Evolutionary conservation across 176 grass and related monocot species (phyloP), one percentile per base, ranked within the genome.

Genomic region (Dactylis glomerata): DNA sequence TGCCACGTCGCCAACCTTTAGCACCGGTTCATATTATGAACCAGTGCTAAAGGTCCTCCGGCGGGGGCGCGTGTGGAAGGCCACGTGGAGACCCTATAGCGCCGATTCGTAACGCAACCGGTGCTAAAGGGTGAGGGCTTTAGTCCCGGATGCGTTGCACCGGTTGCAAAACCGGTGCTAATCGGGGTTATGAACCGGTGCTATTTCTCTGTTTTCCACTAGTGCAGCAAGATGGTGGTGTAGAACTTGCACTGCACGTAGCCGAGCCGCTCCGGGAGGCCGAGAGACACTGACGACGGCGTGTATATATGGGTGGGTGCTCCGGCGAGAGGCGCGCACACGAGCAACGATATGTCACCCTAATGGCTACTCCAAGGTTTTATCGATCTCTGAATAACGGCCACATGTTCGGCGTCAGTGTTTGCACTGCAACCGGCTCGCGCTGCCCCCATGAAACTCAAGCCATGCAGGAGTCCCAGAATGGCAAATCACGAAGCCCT

Each of bases 231-330:
- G 64, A 92, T 83, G 57, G 92, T 88, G 78, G 74, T 8, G 74
- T 89, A 90, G 78, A 92, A 77, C 72, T 5, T 77, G 87, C 89
- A 94, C 61, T 92, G 92, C 41, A 94, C 92, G 62, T 88, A 94
- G 87, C 92, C 92, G 22, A 94, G 84, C 33, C 81, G 87, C 89
- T 92, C 92, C 1, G 22, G 59, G 86, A 94, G 52, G n/a, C 71
- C 78, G 69, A 77, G 73, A 38, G 44, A 13, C 37, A 34, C 76
- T 61, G 82, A 73, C 28, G 92, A 86, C 92, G 41, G 8, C 41
- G 37, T 40, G 37, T 40, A 40, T n/a, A 17, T 67, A 30, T 28
- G 59, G 59, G 15, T 66, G 31, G 63, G 63, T 34, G 17, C 65
- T 10, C 65, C 10, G 34, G n/a, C n/a, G n/a, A n/a, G n/a, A n/a